Base-by-base conservation (phyloP, 2,329 filamentous ascomycete genomes). In the Pseudovirgaria hyperparasitica region DNA sequence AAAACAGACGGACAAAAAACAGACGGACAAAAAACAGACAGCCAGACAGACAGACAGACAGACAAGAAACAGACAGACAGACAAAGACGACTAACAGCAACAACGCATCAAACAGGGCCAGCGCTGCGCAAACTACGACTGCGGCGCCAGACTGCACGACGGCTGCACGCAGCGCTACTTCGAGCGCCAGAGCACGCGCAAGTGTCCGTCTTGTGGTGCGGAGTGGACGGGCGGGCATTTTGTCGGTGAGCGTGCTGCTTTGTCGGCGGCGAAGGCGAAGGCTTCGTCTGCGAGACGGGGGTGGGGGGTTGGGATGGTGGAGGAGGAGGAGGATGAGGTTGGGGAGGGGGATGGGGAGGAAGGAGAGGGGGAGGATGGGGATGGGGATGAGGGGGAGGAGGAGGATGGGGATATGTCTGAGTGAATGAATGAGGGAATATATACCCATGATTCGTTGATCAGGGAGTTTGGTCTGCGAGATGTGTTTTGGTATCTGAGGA, bases 171-270 rank as follows among this genome's bases (percentile, higher is more conserved):
- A 41, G 26, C 38, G 37, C 18, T 53, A 42, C 29, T 54, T 54
- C 28, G 23, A 33, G 1, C 31, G 35, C 2, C 35, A 32, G 20
- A 39, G 35, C 18, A 32, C 31, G 2, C 27, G 25, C 0, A 44
- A 30, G 20, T 55, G 52, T 35, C 51, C 51, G 2, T 33, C 28
- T 16, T 55, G 52, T 31, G 42, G 39, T 30, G 34, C 34, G 1
- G 38, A 40, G 19, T 55, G 50, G 36, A 30, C 30, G 2, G 48
- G 46, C 7, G 31, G 80, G 75, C 54, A 93, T n/a, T 49, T 39
- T 35, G 50, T 54, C 9, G 51, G 50, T 3, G 46, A 53, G 35
- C 41, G 43, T 28, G 49, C 39, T 19, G 42, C 7, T n/a, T n/a
- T n/a, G n/a, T n/a, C n/a, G n/a, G n/a, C n/a, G n/a, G n/a, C n/a